These are phyloP conservation scores for Hibiscus tridactylites DNA, from an alignment of 345 rosid species.

Conservation along the genomic window DNA sequence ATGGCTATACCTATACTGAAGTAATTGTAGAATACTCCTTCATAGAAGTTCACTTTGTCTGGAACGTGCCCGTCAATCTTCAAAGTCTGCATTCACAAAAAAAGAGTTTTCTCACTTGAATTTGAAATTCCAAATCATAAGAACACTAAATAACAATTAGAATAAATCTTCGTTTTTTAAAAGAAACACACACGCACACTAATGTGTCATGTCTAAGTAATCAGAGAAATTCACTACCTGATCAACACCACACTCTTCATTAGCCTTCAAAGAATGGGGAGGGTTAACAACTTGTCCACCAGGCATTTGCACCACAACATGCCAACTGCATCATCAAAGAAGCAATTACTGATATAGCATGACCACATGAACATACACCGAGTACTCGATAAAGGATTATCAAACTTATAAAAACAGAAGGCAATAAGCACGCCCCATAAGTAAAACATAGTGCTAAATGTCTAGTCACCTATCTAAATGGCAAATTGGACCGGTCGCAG, in stretches of 20 bases:
- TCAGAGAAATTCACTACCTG: slow-evolving; percentile 34
- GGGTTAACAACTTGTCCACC: slow-evolving; percentile 50
- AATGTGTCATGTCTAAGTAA: not conserved
- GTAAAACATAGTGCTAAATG: not conserved
- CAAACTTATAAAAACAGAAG: not conserved
- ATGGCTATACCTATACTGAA: slow-evolving; percentile 78
- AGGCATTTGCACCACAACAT: slow-evolving; percentile 64
- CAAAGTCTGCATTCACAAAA: slow-evolving; percentile 43
- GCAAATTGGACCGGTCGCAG: slow-evolving; percentile 41
- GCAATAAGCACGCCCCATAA: not conserved
- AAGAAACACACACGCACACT: not conserved
- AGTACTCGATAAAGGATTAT: not conserved
- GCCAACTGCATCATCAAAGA: slow-evolving; percentile 63
- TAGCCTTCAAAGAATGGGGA: slow-evolving; percentile 66
- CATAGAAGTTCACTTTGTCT: slow-evolving; percentile 44
- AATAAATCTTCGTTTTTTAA: not conserved
- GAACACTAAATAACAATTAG: not conserved
- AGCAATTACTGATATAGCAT: not conserved
- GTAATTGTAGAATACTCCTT: slow-evolving; percentile 92
- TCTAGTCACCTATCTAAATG: slow-evolving; percentile 70
- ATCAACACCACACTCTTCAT: slow-evolving; percentile 52
- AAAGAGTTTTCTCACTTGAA: slow-evolving; percentile 8
- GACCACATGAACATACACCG: not conserved
- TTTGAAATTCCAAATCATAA: slow-evolving; percentile 11
- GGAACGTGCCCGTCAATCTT: slow-evolving; percentile 56